Conservation (phyloP, 176 grass and related monocot genomes). For the Hyparrhenia diplandra region DNA sequence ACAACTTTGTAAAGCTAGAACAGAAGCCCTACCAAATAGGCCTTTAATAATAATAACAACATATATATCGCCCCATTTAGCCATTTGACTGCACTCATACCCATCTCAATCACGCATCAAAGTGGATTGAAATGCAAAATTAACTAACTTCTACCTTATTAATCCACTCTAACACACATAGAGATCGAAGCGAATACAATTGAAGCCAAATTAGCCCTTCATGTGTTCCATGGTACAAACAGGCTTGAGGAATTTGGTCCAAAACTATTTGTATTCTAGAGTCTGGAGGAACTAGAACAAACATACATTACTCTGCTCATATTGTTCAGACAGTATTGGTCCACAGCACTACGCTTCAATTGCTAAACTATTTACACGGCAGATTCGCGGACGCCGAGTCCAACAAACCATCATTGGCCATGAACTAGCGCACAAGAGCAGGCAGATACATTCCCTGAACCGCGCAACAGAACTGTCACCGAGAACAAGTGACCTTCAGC, state of each 20-base stretch:
- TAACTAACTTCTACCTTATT: neutral
- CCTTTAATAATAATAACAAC: too few relatives aligned
- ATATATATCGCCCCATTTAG: too few relatives aligned
- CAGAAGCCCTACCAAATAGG: too few relatives aligned
- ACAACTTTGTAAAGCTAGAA: too few relatives aligned
- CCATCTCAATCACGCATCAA: neutral
- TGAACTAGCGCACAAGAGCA: conserved; percentile 1
- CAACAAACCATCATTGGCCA: neutral
- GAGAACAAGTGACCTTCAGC: neutral
- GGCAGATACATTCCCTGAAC: conserved; percentile 20
- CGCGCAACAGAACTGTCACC: neutral
- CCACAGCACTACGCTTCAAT: neutral
- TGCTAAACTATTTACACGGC: conserved; percentile 26
- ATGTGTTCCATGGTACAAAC: neutral
- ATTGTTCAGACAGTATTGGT: neutral
- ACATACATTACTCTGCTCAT: conserved; percentile 7
- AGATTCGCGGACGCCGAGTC: neutral
- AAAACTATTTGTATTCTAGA: neutral
- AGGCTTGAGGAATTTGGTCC: neutral
- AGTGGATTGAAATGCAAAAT: neutral
- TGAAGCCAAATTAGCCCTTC: neutral
- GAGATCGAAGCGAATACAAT: neutral
- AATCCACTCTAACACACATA: neutral
- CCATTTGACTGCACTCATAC: neutral
- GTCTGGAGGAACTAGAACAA: neutral